Conservation (phyloP, 2,329 filamentous ascomycete species). For the Claviceps pazoutovae region DNA sequence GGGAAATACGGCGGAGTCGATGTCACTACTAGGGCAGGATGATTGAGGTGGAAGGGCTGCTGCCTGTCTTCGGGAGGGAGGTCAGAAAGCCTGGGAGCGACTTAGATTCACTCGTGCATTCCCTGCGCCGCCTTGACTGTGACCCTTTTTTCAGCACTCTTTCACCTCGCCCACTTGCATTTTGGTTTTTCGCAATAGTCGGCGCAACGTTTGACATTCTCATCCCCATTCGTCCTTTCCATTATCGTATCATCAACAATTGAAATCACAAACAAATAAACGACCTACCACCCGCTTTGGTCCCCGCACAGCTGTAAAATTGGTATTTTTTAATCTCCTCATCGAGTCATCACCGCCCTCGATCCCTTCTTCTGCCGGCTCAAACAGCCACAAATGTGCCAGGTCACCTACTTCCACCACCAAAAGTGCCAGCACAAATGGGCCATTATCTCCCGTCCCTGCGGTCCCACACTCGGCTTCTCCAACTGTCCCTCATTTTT, state of each 20-base stretch:
- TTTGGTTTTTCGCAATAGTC: not conserved
- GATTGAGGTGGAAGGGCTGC: not conserved
- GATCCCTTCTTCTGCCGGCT: no score
- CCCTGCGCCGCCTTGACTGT: not conserved
- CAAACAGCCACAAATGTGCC: conserved; percentile 27
- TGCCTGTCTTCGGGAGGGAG: not conserved
- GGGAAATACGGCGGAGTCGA: conserved; percentile 17
- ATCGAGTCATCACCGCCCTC: no score
- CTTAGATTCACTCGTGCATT: not conserved
- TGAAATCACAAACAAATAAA: not conserved
- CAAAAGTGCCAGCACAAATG: conserved; percentile 38
- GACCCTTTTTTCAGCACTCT: not conserved
- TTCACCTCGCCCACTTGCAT: not conserved
- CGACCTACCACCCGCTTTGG: not conserved
- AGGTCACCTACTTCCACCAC: conserved; percentile 32
- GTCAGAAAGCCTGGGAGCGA: not conserved
- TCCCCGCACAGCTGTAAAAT: not conserved
- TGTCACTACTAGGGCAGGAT: conserved; percentile 12
- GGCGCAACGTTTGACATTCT: not conserved
- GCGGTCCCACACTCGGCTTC: conserved; percentile 36
- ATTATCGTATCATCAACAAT: not conserved
- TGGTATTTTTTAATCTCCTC: not conserved
- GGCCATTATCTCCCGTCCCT: conserved; percentile 32
- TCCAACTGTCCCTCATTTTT: conserved; percentile 30
- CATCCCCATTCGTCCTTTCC: not conserved